Evolutionary conservation across 768 basidiomycete genomes (phyloP).

Genomic region (Hydnomerulius pinastri): DNA sequence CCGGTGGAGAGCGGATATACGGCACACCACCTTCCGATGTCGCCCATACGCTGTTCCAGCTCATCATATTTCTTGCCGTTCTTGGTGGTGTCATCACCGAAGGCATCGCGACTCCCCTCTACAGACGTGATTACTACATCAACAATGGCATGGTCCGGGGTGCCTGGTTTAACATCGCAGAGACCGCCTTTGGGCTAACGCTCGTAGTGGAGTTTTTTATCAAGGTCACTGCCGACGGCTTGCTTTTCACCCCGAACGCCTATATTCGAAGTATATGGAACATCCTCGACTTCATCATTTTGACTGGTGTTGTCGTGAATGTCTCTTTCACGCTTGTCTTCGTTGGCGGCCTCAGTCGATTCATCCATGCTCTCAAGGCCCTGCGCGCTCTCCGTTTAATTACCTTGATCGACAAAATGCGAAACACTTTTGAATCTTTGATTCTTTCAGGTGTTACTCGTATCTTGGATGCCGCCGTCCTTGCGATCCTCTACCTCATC

Average conservation of each 20-base stretch:
- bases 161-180: conserved; percentile 88
- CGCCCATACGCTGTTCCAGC: conserved; percentile 72
- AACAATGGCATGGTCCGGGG: conserved; percentile 59
- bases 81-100: conserved; percentile 83
- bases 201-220: conserved; percentile 83
- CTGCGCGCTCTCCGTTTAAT: conserved; percentile 87
- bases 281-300: conserved; percentile 82
- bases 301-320: conserved; percentile 76
- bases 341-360: conserved; percentile 76
- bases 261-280: conserved; percentile 95
- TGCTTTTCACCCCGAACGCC: conserved; percentile 87
- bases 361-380: conserved; percentile 84
- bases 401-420: conserved; percentile 84
- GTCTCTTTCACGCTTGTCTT: conserved; percentile 71
- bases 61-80: conserved; percentile 72
- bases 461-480: conserved; percentile 86
- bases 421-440: conserved; percentile 82
- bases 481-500: conserved; percentile 90
- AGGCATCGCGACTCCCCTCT: conserved; percentile 79
- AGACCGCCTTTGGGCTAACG: conserved; percentile 66
- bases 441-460: conserved; percentile 84
- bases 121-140: conserved; percentile 72
- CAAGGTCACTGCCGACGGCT: conserved; percentile 92
- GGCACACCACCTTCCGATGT: conserved; percentile 69
- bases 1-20: conserved; percentile 84